These are phyloP conservation scores for Eragrostis curvula DNA, from an alignment of 176 grass and related monocot species.

Conservation along the genomic window DNA sequence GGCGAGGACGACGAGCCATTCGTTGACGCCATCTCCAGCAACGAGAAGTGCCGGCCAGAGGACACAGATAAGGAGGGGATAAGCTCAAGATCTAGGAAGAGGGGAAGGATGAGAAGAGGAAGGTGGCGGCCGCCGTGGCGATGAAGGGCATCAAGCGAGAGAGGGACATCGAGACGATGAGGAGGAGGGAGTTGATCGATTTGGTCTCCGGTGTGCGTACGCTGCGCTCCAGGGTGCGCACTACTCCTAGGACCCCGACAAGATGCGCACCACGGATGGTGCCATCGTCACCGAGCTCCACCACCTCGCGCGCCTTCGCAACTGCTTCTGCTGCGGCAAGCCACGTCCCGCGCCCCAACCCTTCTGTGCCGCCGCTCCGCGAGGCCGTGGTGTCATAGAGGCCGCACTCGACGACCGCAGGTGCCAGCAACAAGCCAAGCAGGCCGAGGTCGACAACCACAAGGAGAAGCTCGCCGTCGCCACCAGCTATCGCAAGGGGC, in stretches of 20 bases:
- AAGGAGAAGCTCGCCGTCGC: constrained; percentile 67
- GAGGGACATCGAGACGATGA: constrained; percentile 58
- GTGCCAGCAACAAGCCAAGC: constrained; percentile 77
- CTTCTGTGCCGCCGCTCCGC: not conserved
- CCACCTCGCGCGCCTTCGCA: constrained; percentile 62
- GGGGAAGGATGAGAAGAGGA: constrained; percentile 21
- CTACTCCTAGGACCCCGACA: constrained; percentile 88
- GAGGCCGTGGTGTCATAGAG: not conserved
- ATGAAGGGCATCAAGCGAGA: constrained; percentile 34
- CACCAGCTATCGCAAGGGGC: constrained; percentile 36
- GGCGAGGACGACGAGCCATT: constrained; percentile 49
- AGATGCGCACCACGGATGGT: constrained; percentile 71
- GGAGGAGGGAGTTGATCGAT: constrained; percentile 78
- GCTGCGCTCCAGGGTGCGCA: constrained; percentile 79
- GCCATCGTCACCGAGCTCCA: constrained; percentile 84
- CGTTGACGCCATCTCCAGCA: constrained; percentile 30
- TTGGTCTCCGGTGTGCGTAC: constrained; percentile 77
- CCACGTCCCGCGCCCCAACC: not conserved
- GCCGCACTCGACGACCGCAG: constrained; percentile 48
- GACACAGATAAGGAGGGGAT: constrained; percentile 60
- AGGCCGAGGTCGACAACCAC: constrained; percentile 73
- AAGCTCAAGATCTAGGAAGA: constrained; percentile 87
- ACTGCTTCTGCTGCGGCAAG: not conserved
- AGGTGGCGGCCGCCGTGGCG: not conserved
- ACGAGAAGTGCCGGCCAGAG: constrained; percentile 32